phyloP scores from a whole-genome alignment of 169 alveolate species.

The Hepatocystis sp. region DNA sequence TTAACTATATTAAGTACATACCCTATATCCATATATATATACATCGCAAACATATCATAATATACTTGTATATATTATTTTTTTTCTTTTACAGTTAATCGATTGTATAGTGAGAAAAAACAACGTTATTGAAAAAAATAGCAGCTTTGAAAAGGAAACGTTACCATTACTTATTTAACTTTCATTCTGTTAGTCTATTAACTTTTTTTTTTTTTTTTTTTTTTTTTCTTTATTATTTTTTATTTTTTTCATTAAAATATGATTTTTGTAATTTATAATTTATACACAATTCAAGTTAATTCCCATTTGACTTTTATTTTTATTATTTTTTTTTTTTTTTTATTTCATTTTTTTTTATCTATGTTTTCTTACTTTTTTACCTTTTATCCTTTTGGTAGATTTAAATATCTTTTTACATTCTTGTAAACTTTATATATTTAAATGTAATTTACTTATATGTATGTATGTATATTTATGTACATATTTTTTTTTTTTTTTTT shows the following conservation, averaged over 20 bases:
- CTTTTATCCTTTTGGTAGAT: background rate
- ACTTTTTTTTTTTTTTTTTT: conserved; percentile 14
- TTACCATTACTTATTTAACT: conserved; percentile 38
- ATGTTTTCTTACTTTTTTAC: background rate
- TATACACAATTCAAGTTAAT: background rate
- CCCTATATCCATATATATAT: too few species aligned
- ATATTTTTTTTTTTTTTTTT: too few species aligned
- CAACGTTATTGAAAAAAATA: conserved; percentile 33
- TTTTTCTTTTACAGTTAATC: conserved; percentile 18
- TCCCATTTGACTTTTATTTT: background rate
- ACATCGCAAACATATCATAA: background rate
- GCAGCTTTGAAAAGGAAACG: conserved; percentile 56
- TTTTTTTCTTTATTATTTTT: too few species aligned
- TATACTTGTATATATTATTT: background rate
- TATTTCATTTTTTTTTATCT: conserved; percentile 15
- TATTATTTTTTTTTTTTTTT: conserved; percentile 1
- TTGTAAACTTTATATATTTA: background rate
- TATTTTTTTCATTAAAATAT: too few species aligned
- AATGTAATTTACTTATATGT: too few species aligned
- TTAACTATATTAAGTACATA: too few species aligned
- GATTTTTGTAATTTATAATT: too few species aligned
- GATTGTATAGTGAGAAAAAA: conserved; percentile 54
- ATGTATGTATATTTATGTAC: too few species aligned
- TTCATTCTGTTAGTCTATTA: background rate
- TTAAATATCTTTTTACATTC: background rate